A percentile compares a stretch with the other conserved stretches of the same genome.
Conservation (phyloP, 495 filamentous ascomycete species). For the Xylaria telfairii region DNA sequence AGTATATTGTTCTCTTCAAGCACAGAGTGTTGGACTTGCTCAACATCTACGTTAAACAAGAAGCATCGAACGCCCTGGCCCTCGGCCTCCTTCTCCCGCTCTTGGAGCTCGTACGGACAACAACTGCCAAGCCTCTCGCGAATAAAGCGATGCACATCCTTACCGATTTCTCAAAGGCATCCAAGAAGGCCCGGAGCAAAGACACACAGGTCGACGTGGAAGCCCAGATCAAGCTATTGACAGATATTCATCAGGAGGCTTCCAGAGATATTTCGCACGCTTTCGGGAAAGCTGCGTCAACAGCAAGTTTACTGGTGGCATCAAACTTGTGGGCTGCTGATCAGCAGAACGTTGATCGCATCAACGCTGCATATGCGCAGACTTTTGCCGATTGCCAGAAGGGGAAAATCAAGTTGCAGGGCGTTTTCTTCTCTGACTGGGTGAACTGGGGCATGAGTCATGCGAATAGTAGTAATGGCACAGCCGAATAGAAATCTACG, state of each 20-base stretch:
- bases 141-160: conserved; percentile 75
- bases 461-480: conserved; percentile 37
- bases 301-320: conserved; percentile 55
- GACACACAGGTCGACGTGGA: conserved; percentile 42
- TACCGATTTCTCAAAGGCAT: conserved; percentile 69
- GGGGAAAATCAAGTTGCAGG: conserved; percentile 55
- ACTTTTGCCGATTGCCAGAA: conserved; percentile 52
- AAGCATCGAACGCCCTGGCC: conserved; percentile 67
- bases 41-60: conserved; percentile 82
- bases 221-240: conserved; percentile 63
- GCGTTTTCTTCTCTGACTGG: conserved; percentile 59
- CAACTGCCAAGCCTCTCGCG: conserved; percentile 72
- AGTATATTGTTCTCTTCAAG: conserved; percentile 94
- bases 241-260: conserved; percentile 74
- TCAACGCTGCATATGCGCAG: conserved; percentile 49
- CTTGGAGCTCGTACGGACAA: conserved; percentile 54
- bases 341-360: conserved; percentile 37
- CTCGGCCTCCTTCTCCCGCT: conserved; percentile 72
- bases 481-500: neutral
- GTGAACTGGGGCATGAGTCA: conserved; percentile 64
- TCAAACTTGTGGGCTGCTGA: conserved; percentile 46
- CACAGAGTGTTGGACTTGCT: conserved; percentile 88
- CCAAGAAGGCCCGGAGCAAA: conserved; percentile 60
- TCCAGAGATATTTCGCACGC: conserved; percentile 60
- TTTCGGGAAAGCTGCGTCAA: conserved; percentile 56